Conservation (phyloP, 768 basidiomycete species). For the Lactarius pseudohatsudake region DNA sequence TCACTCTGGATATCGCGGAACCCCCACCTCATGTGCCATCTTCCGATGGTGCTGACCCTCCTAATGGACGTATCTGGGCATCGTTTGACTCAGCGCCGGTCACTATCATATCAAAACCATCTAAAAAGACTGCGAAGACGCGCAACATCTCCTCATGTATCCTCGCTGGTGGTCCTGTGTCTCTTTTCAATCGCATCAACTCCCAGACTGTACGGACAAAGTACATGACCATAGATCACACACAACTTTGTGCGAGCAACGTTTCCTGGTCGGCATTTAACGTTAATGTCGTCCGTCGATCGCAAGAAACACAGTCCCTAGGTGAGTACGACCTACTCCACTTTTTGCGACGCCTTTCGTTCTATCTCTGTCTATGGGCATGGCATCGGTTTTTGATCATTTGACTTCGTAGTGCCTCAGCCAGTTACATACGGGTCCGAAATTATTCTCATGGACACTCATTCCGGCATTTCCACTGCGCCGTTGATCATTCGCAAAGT, state of each 20-base stretch:
- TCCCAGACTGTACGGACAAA: constrained; percentile 96
- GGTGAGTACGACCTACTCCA: constrained; percentile 61
- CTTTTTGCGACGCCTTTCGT: neutral
- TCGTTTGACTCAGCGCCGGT: constrained; percentile 91
- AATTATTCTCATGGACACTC: constrained; percentile 79
- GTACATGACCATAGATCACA: constrained; percentile 92
- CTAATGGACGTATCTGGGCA: constrained; percentile 77
- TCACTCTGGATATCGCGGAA: constrained; percentile 82
- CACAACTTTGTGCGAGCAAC: constrained; percentile 84
- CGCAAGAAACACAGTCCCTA: constrained; percentile 60
- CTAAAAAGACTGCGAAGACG: constrained; percentile 95
- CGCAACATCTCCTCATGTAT: constrained; percentile 91
- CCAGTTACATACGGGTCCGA: constrained; percentile 92
- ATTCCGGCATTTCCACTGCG: constrained; percentile 82
- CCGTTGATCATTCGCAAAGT: constrained; percentile 90
- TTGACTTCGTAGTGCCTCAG: constrained; percentile 52
- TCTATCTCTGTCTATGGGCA: constrained; percentile 19
- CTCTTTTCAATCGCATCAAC: constrained; percentile 94
- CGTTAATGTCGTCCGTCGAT: constrained; percentile 81
- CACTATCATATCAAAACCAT: constrained; percentile 94
- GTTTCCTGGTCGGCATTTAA: constrained; percentile 93
- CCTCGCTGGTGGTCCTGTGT: constrained; percentile 83
- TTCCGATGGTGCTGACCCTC: constrained; percentile 37
- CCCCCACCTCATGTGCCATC: constrained; percentile 53
- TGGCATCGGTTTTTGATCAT: neutral